These are phyloP conservation scores for Gracilaria gracilis DNA, from an alignment of 23 red algal genomes.

Conservation along the genomic window DNA sequence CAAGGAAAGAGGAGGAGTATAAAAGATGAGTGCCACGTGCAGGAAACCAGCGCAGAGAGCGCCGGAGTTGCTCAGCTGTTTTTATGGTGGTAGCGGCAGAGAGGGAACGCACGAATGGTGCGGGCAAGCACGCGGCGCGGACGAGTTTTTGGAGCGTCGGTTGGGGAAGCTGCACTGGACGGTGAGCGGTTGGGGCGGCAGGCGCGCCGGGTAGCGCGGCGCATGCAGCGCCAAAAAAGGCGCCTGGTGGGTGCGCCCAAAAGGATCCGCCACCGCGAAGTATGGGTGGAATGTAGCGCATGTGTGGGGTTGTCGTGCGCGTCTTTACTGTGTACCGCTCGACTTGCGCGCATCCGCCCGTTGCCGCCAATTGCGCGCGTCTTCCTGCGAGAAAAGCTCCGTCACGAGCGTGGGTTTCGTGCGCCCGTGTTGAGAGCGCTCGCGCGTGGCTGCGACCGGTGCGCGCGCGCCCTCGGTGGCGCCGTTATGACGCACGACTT, in stretches of 20 bases:
- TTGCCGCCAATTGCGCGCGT: too few relatives aligned
- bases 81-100: neutral
- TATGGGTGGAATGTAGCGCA: neutral
- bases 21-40: too few relatives aligned
- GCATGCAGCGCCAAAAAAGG: constrained; percentile 32
- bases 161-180: constrained; percentile 49
- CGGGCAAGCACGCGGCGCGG: constrained; percentile 36
- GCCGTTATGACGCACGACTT: neutral
- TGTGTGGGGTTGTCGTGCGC: neutral
- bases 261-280: neutral
- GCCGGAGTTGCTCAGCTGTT: too few relatives aligned
- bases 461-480: neutral
- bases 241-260: neutral
- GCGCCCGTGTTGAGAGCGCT: neutral
- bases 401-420: too few relatives aligned
- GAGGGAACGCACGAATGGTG: constrained; percentile 36
- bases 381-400: too few relatives aligned
- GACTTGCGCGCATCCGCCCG: too few relatives aligned
- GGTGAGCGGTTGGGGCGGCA: constrained; percentile 29
- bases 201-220: constrained; percentile 8
- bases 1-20: too few relatives aligned
- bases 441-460: neutral
- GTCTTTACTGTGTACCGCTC: neutral
- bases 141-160: too few relatives aligned
- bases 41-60: too few relatives aligned